A percentile compares a stretch with the other conserved stretches of the same genome.
phyloP scores from a whole-genome alignment of 1,284 basidiomycete species.

The Serendipita sp. region DNA sequence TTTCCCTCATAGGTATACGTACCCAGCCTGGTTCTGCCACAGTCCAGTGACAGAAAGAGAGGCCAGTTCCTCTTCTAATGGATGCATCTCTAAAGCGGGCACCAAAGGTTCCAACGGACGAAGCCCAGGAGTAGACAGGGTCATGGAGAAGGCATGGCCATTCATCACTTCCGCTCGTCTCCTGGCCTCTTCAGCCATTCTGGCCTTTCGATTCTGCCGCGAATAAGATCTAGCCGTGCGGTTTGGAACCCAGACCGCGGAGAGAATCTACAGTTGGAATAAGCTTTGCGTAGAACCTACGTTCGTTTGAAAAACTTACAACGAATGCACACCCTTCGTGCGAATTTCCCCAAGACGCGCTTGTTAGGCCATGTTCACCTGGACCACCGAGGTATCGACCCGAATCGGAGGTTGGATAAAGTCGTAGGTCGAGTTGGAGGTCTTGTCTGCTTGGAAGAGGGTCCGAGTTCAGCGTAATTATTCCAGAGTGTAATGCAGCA shows the following conservation, averaged over 20 bases:
- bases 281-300: neutral
- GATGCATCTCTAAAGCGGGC: neutral
- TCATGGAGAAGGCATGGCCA: neutral
- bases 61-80: neutral
- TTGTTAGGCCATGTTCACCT: conserved; percentile 8
- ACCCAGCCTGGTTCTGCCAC: neutral
- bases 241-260: neutral
- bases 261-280: neutral
- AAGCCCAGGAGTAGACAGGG: no score
- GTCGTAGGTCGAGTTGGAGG: neutral
- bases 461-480: neutral
- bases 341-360: conserved; percentile 2
- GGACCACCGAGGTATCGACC: conserved; percentile 21
- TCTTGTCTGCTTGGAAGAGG: neutral
- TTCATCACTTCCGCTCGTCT: neutral
- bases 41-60: neutral
- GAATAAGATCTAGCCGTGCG: neutral
- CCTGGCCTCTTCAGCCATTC: neutral
- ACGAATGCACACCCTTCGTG: neutral
- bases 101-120: neutral
- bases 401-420: conserved; percentile 18
- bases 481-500: conserved; percentile 55
- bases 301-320: neutral
- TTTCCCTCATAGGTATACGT: neutral
- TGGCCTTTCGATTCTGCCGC: neutral